These are phyloP conservation scores for Coleophoma eucalyptorum DNA, from an alignment of 2,329 filamentous ascomycete species.

Conservation along the genomic window DNA sequence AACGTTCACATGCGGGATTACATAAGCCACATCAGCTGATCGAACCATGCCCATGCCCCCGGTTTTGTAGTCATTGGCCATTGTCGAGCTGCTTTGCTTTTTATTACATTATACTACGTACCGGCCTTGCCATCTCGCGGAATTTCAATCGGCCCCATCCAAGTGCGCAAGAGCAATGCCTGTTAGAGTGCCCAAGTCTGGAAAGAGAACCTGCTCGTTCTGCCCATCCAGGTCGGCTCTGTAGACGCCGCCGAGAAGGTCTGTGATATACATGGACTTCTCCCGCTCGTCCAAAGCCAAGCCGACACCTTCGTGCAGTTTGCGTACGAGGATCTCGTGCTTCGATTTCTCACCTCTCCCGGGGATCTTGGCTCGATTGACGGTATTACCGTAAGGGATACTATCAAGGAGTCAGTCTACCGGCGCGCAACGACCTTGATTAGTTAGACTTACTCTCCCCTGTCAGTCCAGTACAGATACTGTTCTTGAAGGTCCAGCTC, in stretches of 20 bases:
- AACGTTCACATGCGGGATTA: too few species aligned
- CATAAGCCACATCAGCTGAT: too few species aligned
- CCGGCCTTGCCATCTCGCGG: neutral
- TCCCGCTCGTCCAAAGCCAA: conserved; percentile 34
- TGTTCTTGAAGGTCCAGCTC: conserved; percentile 42
- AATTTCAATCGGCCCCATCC: neutral
- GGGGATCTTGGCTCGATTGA: conserved; percentile 35
- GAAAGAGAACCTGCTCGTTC: neutral
- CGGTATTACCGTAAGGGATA: conserved; percentile 45
- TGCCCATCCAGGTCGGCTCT: conserved; percentile 27
- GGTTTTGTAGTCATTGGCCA: too few species aligned
- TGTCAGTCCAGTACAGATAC: conserved; percentile 55
- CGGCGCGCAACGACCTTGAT: neutral
- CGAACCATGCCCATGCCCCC: too few species aligned
- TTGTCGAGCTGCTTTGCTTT: too few species aligned
- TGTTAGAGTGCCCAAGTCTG: neutral
- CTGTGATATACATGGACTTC: conserved; percentile 33
- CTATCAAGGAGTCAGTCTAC: neutral
- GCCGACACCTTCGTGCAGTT: conserved; percentile 32
- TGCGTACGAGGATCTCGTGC: neutral
- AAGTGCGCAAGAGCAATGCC: neutral
- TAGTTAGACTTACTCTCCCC: conserved; percentile 38
- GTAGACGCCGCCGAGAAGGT: conserved; percentile 36
- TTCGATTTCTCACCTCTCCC: neutral
- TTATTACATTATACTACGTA: neutral